phyloP scores from a whole-genome alignment of 768 basidiomycete genomes.

The Hortiboletus flavorubellus region DNA sequence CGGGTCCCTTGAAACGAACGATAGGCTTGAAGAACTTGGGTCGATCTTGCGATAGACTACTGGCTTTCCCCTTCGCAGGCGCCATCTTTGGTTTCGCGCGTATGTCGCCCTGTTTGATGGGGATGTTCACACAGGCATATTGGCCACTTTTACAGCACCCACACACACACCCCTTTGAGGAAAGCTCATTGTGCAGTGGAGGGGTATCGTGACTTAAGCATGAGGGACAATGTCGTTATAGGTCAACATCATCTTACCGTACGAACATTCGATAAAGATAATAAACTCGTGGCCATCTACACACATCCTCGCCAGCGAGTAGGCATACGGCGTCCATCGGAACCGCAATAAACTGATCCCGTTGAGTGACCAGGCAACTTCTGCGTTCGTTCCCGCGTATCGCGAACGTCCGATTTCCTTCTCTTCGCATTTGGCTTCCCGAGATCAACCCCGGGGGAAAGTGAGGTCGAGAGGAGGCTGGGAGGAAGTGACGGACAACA shows the following conservation, averaged over 20 bases:
- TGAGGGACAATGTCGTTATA: neutral
- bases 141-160: neutral
- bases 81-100: constrained; percentile 3
- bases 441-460: constrained; percentile 76
- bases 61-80: constrained; percentile 14
- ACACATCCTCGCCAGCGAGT: constrained; percentile 22
- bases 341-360: constrained; percentile 45
- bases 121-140: neutral
- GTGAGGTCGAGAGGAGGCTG: constrained; percentile 71
- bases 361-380: constrained; percentile 58
- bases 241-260: neutral
- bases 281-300: neutral
- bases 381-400: constrained; percentile 68
- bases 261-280: constrained; percentile 21
- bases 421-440: constrained; percentile 54
- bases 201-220: too few species aligned
- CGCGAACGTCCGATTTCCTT: constrained; percentile 64
- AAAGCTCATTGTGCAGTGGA: neutral
- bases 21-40: neutral
- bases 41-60: neutral
- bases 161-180: neutral
- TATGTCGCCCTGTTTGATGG: constrained; percentile 20
- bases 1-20: constrained; percentile 24
- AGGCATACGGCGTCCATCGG: neutral
- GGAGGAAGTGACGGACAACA: constrained; percentile 36